A percentile compares a stretch with the other conserved stretches of the same genome.
These are phyloP conservation scores for grape (Vitis vinifera) DNA, from an alignment of 164 flowering plant genomes.

Conservation along the genomic window DNA sequence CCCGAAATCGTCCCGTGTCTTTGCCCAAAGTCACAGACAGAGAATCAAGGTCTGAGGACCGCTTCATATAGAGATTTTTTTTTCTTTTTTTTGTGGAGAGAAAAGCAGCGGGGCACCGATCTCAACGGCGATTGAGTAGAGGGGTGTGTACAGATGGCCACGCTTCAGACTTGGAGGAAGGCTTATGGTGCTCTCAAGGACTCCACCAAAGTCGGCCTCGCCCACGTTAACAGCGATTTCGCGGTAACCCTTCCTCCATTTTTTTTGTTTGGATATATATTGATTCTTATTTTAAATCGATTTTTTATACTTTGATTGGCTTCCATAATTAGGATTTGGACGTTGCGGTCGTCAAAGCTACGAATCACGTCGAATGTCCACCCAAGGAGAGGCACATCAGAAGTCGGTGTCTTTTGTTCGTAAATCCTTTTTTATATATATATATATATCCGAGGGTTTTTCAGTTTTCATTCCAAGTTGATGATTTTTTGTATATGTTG, in stretches of 20 bases:
- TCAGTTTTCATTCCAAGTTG: conserved; percentile 1
- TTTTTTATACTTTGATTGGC: background rate
- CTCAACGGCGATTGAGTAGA: conserved; percentile 8
- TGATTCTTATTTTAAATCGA: background rate
- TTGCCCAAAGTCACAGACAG: background rate
- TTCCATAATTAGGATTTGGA: conserved; percentile 70
- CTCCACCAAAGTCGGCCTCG: conserved; percentile 56
- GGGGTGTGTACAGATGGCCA: conserved; percentile 30
- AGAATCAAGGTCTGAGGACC: conserved; percentile 7
- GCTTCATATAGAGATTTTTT: background rate
- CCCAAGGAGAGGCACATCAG: conserved; percentile 94
- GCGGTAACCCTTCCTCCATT: conserved; percentile 21
- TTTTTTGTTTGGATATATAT: background rate
- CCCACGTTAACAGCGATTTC: conserved; percentile 54
- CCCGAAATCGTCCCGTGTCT: too few relatives aligned
- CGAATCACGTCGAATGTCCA: conserved; percentile 93
- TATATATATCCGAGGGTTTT: conserved; percentile 1
- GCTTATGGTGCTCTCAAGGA: conserved; percentile 59
- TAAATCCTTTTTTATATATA: background rate
- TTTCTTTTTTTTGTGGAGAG: background rate
- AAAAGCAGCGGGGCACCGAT: conserved; percentile 13
- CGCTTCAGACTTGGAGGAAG: conserved; percentile 50
- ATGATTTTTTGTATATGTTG: conserved; percentile 4
- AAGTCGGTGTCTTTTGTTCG: conserved; percentile 37
- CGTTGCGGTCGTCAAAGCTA: conserved; percentile 96